Percentiles rank a stretch among this genome's conserved stretches.
These are phyloP conservation scores for Neonothopanus nambi DNA, from an alignment of 1,284 basidiomycete genomes.

Conservation along the genomic window DNA sequence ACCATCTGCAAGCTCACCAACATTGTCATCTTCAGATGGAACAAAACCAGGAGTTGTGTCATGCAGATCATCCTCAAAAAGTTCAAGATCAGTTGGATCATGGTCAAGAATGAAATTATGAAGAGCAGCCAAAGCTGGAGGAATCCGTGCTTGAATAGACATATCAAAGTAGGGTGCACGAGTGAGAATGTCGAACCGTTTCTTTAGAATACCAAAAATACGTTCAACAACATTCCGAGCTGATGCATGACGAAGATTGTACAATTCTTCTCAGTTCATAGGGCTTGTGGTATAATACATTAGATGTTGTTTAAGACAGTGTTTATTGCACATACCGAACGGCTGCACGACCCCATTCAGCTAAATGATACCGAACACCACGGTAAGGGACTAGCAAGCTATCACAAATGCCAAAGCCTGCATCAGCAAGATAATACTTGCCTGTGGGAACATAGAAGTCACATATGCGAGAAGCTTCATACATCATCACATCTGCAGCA, in stretches of 20 bases:
- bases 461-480: slow-evolving; percentile 10
- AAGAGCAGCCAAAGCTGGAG: slow-evolving; percentile 29
- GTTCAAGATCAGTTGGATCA: slow-evolving; percentile 24
- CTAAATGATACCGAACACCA: slow-evolving; percentile 34
- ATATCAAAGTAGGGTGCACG: slow-evolving; percentile 28
- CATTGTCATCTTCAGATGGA: neutral
- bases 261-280: slow-evolving; percentile 36
- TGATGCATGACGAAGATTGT: slow-evolving; percentile 40
- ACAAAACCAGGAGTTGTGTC: slow-evolving; percentile 7
- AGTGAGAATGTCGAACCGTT: slow-evolving; percentile 28
- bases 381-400: slow-evolving; percentile 32
- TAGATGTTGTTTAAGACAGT: neutral
- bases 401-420: slow-evolving; percentile 29
- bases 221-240: slow-evolving; percentile 39
- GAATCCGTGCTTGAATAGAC: slow-evolving; percentile 31
- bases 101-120: slow-evolving; percentile 40
- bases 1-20: neutral
- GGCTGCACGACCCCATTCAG: slow-evolving; percentile 30
- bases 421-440: slow-evolving; percentile 21
- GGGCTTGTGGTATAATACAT: slow-evolving; percentile 24
- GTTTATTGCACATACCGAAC: slow-evolving; percentile 16
- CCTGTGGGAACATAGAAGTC: slow-evolving; percentile 21
- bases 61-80: neutral
- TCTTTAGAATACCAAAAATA: slow-evolving; percentile 44
- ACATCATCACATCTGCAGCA: slow-evolving; percentile 23